Evolutionary conservation across 2,329 filamentous ascomycete genomes (phyloP), one percentile per base, ranked within the genome.

Genomic region (Dactylellina leptospora): DNA sequence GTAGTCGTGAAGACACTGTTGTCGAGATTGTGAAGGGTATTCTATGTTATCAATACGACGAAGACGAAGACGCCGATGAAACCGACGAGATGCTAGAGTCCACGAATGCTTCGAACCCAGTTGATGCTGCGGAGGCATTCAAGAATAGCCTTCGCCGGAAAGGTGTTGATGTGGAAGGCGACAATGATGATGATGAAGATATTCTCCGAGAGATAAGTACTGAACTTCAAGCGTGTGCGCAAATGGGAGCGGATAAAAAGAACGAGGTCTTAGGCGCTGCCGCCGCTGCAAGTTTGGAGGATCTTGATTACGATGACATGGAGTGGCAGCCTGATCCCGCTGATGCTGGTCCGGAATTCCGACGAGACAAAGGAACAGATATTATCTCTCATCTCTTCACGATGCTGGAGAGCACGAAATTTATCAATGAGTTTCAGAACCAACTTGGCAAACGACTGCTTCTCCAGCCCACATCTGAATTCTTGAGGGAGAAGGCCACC

Each of bases 311-410:
- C 89, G 86, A 92, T 77, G 93, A 99, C 79, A 90, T 96, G 88
- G 86, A 88, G 6, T 99, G 95, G 95, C 84, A 92, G 33, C 95
- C 95, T 0, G 91, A 96, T 76, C 95, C 95, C 0, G 88, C 96
- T 38, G 95, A 99, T 78, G 95, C 95, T 1, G 92, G 92, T 8
- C 90, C 92, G 50, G 91, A 97, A 78, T 97, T 96, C 82, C 92
- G 90, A 77, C 89, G 92, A 68, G 91, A 91, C 9, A 96, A 91
- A 79, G 90, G 88, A 44, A 90, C 93, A 74, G 95, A 99, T 79
- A 89, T 97, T 10, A 92, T 97, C 64, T 92, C 92, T 56, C 96
- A 92, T 56, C 83, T 99, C 44, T 90, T 97, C 75, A 90, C 88
- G 68, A 87, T 96, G 0, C 90, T 96, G 75, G 93, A 96, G 10